phyloP scores from a whole-genome alignment of 768 basidiomycete species.

The Kwoniella sp. region DNA sequence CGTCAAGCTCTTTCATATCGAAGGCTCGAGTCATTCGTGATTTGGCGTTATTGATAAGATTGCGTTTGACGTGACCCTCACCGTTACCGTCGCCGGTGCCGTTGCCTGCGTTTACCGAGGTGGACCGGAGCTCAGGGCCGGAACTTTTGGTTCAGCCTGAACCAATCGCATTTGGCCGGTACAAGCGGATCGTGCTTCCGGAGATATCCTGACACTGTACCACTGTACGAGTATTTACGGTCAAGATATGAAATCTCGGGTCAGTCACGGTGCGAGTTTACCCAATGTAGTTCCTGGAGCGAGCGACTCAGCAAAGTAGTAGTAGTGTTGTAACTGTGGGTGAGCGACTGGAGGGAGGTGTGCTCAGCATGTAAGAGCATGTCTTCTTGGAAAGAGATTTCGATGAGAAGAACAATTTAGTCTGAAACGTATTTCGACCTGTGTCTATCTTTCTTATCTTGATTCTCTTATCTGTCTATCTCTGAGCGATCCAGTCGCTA shows the following conservation, averaged over 20 bases:
- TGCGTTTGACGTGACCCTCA: too few species aligned
- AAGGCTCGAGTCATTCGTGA: neutral
- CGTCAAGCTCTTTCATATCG: neutral
- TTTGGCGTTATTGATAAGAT: neutral
- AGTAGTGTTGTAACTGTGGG: neutral
- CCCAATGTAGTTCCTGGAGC: too few species aligned
- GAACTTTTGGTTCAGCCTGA: neutral
- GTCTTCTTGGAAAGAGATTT: neutral
- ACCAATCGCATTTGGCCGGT: constrained; percentile 1
- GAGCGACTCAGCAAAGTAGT: too few species aligned
- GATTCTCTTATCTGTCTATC: neutral
- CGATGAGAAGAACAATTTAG: too few species aligned
- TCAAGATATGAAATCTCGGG: neutral
- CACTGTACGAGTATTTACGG: too few species aligned
- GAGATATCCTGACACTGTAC: neutral
- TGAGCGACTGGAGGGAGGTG: neutral
- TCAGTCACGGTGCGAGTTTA: constrained; percentile 3
- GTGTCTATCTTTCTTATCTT: neutral
- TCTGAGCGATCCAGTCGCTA: too few species aligned
- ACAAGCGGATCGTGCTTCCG: neutral
- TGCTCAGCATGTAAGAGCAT: neutral
- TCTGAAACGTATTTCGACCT: neutral
- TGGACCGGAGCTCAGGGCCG: neutral
- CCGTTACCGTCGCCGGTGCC: too few species aligned
- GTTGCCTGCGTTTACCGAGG: neutral